Base-by-base conservation (phyloP, 2,329 filamentous ascomycete genomes). In the Bipolaris cookei region DNA sequence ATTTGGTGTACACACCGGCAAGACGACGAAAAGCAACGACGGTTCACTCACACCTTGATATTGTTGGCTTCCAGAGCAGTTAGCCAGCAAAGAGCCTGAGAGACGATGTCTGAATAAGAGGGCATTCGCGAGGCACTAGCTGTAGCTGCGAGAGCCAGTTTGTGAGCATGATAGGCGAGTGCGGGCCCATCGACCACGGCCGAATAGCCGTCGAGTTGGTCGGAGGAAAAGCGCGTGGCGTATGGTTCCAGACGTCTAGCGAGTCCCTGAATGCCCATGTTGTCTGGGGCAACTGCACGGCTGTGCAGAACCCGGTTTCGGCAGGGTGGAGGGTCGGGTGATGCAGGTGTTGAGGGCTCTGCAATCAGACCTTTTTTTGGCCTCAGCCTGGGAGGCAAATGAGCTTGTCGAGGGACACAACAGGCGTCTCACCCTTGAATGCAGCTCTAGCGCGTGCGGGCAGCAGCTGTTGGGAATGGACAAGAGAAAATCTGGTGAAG, bases 111-210 rank as follows among this genome's bases (percentile, higher is more conserved):
- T 10, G 79, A 67, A 74, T 93, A 92, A 37, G 77, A 46, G 23
- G 73, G 71, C n/a, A 72, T 56, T 51, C 59, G 62, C 3, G 61
- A 46, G 14, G 57, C 59, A 41, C 61, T 61, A 46, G 55, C 37
- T 75, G 75, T 18, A 74, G 68, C 16, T 58, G 56, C 25, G 16
- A 86, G 76, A 48, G 86, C 79, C 43, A 71, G 51, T 35, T 66
- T 70, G 58, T 90, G 86, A 38, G 93, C 80, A 72, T 91, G 84
- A 72, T 94, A 90, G 1, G 91, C 90, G 23, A 96, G 78, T 2
- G 87, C 88, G 4, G 92, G 92, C 0, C 92, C 92, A 71, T 97
- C 92, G 54, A 96, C 86, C 42, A 87, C 63, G 20, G 70, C 73
- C 3, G 59, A 54, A 43, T 68, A 71, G 11, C 68, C 70, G 43